A percentile compares a stretch with the other conserved stretches of the same genome.
phyloP scores from a whole-genome alignment of 345 rosid genomes.

The Mangifera indica region DNA sequence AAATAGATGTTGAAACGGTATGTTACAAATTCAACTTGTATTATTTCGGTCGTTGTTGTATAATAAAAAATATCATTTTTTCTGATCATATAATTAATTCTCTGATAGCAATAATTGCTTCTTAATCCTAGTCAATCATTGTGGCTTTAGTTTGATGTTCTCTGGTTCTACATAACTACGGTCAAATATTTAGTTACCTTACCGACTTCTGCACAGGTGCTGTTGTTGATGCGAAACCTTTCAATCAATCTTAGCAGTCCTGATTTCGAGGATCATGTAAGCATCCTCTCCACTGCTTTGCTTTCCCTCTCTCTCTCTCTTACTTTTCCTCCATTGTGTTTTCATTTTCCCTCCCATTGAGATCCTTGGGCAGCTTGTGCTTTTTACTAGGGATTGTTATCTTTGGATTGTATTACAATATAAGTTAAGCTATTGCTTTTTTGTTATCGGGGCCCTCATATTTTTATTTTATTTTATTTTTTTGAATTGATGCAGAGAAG shows the following conservation, averaged over 20 bases:
- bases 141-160: background rate
- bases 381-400: no score
- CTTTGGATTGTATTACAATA: background rate
- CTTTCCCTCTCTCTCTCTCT: background rate
- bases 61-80: background rate
- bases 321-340: background rate
- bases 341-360: background rate
- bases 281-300: constrained; percentile 28
- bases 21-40: constrained; percentile 15
- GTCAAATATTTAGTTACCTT: constrained; percentile 9
- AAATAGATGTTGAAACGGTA: constrained; percentile 92
- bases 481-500: constrained; percentile 55
- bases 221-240: constrained; percentile 90
- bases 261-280: constrained; percentile 89
- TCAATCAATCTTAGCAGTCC: constrained; percentile 83
- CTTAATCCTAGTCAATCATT: background rate
- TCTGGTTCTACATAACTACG: background rate
- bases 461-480: background rate
- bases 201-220: constrained; percentile 49
- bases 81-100: background rate
- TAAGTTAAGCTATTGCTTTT: background rate
- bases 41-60: background rate
- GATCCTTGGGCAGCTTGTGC: background rate
- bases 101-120: background rate
- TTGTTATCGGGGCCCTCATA: background rate